Conservation (phyloP, 2,329 filamentous ascomycete species). For the Fonsecaea nubica region DNA sequence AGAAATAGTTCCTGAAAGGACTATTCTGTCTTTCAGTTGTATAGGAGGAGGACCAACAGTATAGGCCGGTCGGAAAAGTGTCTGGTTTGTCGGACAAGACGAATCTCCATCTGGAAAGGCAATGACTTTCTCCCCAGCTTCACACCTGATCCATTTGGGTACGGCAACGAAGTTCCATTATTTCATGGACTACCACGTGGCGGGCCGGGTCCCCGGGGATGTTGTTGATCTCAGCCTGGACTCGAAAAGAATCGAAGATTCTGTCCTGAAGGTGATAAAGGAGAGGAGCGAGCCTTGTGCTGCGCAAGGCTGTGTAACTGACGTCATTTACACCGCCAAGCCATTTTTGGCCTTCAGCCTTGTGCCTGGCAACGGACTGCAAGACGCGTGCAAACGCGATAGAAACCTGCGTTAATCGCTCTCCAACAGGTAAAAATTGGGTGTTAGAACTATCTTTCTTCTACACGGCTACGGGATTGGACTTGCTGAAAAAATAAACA, state of each 20-base stretch:
- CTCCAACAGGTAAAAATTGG: neutral
- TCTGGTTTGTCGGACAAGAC: conserved; percentile 8
- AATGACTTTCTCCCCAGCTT: neutral
- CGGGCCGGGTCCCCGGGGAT: neutral
- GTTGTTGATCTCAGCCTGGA: neutral
- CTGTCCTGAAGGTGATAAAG: neutral
- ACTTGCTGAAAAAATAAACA: neutral
- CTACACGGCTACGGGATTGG: neutral
- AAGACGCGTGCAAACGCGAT: conserved; percentile 7
- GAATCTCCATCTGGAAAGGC: conserved; percentile 17
- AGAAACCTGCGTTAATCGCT: neutral
- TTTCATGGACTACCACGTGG: neutral
- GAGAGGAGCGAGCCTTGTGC: too few relatives aligned
- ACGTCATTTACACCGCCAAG: neutral
- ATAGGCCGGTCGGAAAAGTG: conserved; percentile 3
- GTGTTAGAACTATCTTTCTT: neutral
- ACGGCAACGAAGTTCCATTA: neutral
- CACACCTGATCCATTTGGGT: neutral
- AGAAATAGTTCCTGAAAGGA: neutral
- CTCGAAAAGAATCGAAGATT: neutral
- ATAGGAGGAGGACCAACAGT: conserved; percentile 14
- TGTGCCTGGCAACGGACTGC: neutral
- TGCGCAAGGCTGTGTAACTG: neutral
- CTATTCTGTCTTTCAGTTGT: neutral
- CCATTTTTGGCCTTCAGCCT: neutral